A percentile compares a stretch with the other conserved stretches of the same genome.
Conservation (phyloP, 2,329 filamentous ascomycete genomes). For the Amauroascus niger region DNA sequence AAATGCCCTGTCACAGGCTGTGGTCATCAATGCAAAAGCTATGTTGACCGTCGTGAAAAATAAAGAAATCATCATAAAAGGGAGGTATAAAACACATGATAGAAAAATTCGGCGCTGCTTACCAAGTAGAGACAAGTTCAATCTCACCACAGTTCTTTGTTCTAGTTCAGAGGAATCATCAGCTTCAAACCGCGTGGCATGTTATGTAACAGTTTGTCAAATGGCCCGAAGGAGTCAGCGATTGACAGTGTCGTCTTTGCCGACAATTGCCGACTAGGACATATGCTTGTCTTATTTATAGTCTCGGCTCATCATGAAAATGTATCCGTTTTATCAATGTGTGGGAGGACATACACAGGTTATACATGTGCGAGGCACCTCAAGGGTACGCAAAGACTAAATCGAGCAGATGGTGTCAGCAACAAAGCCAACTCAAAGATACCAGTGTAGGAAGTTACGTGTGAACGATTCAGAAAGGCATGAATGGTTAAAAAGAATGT, state of each 20-base stretch:
- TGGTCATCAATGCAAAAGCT: slow-evolving; percentile 69
- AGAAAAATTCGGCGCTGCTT: slow-evolving; percentile 4
- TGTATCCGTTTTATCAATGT: slow-evolving; percentile 13
- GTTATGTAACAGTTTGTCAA: neutral
- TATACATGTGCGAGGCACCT: slow-evolving; percentile 22
- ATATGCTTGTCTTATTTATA: slow-evolving; percentile 88
- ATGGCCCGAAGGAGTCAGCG: slow-evolving; percentile 30
- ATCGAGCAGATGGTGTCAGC: neutral
- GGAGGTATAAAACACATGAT: slow-evolving; percentile 17
- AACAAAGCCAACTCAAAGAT: neutral
- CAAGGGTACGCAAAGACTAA: neutral
- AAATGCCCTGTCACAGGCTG: slow-evolving; percentile 62
- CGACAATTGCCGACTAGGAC: slow-evolving; percentile 58
- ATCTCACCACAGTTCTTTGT: neutral
- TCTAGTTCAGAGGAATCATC: neutral
- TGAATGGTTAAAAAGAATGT: slow-evolving; percentile 48
- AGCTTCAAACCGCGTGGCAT: neutral
- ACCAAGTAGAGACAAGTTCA: neutral
- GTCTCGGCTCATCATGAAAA: slow-evolving; percentile 70
- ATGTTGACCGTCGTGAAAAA: slow-evolving; percentile 85
- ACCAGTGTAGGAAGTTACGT: neutral
- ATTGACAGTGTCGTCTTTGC: slow-evolving; percentile 46
- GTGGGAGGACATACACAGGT: slow-evolving; percentile 17
- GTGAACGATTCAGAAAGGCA: slow-evolving; percentile 42
- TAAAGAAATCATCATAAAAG: slow-evolving; percentile 56